Percentiles rank a stretch among this genome's conserved stretches.
phyloP scores from a whole-genome alignment of 108 stramenopile genomes.

The Skeletonema costatum region DNA sequence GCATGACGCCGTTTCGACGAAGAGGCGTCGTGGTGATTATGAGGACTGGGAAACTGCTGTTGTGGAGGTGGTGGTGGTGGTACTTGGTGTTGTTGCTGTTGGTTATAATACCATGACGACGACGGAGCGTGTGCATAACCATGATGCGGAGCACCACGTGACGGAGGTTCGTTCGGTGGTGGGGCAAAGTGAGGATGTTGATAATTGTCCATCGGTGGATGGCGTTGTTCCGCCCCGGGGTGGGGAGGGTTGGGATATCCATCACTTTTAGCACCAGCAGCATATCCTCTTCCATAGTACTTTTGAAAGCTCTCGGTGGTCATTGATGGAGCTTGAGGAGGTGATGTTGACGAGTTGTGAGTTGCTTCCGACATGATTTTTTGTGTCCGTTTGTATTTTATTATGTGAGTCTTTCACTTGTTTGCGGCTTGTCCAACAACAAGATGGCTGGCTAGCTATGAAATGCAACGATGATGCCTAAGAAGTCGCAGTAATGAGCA shows the following conservation, averaged over 20 bases:
- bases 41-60: not conserved
- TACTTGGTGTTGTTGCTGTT: not conserved
- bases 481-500: too few relatives aligned
- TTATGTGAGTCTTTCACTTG: not conserved
- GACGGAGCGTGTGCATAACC: constrained; percentile 1
- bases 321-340: not conserved
- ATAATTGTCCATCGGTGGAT: not conserved
- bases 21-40: not conserved
- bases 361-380: constrained; percentile 2
- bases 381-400: not conserved
- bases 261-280: constrained; percentile 3
- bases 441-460: not conserved
- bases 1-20: not conserved
- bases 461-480: not conserved
- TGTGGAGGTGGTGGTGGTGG: not conserved
- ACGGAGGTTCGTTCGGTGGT: not conserved
- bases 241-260: constrained; percentile 5
- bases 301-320: constrained; percentile 33
- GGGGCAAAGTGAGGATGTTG: not conserved
- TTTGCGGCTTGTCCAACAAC: not conserved
- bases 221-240: not conserved
- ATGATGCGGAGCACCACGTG: constrained; percentile 3
- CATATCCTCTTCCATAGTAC: constrained; percentile 33
- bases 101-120: not conserved
- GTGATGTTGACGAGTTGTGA: not conserved